phyloP scores from a whole-genome alignment of 1,284 basidiomycete species.

The Coniferiporia sulphurascens region DNA sequence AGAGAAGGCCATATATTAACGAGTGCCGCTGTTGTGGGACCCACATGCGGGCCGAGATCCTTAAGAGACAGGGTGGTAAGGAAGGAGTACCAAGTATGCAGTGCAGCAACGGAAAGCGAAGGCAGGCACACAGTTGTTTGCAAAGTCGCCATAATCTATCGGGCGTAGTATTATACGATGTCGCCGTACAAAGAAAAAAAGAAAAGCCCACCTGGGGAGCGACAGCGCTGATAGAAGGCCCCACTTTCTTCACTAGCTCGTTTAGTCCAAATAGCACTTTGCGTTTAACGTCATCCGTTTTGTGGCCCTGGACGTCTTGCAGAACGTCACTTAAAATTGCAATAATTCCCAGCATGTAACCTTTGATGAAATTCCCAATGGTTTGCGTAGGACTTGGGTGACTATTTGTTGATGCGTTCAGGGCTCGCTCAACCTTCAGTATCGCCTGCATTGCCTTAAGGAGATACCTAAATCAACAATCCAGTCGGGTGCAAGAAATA shows the following conservation, averaged over 20 bases:
- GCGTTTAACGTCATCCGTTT: conserved; percentile 58
- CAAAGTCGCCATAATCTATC: conserved; percentile 92
- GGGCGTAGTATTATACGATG: conserved; percentile 16
- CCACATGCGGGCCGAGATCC: conserved; percentile 84
- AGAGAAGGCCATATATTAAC: conserved; percentile 76
- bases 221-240: conserved; percentile 64
- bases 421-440: conserved; percentile 46
- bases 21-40: conserved; percentile 84
- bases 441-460: conserved; percentile 59
- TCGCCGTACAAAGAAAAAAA: conserved; percentile 2
- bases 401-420: conserved; percentile 25
- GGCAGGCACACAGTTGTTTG: conserved; percentile 79
- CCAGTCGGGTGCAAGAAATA: neutral
- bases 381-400: conserved; percentile 29
- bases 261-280: conserved; percentile 81
- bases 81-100: conserved; percentile 82
- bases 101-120: conserved; percentile 73
- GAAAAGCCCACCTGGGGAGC: conserved; percentile 73
- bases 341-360: conserved; percentile 78
- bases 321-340: conserved; percentile 78
- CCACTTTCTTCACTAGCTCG: conserved; percentile 68
- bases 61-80: conserved; percentile 62
- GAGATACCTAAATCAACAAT: neutral
- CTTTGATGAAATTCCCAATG: conserved; percentile 59
- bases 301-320: conserved; percentile 76